Percentiles rank a stretch among this genome's conserved stretches.
Conservation (phyloP, 2,329 filamentous ascomycete species). For the Whalleya microplaca region DNA sequence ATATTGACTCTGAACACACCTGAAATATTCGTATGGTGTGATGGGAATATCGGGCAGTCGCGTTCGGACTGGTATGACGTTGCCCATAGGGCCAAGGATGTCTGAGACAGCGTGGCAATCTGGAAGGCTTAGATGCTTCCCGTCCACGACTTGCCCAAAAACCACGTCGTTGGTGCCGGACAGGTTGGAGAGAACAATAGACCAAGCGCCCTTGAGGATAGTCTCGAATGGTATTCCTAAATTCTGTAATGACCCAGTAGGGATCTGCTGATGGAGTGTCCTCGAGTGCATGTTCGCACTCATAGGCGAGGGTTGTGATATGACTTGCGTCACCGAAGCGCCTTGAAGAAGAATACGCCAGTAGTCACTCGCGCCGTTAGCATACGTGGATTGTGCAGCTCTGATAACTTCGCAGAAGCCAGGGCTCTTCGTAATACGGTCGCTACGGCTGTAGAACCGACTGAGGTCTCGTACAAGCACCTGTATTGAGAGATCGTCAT, state of each 20-base stretch:
- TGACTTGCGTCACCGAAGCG: slow-evolving; percentile 50
- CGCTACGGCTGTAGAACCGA: slow-evolving; percentile 47
- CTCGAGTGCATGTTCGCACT: slow-evolving; percentile 44
- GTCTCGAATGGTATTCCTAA: slow-evolving; percentile 54
- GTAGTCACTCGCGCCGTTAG: slow-evolving; percentile 46
- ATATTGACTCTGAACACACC: slow-evolving; percentile 53
- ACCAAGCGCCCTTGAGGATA: slow-evolving; percentile 62
- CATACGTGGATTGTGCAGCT: slow-evolving; percentile 42
- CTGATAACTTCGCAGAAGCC: slow-evolving; percentile 54
- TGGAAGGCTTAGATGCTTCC: slow-evolving; percentile 47
- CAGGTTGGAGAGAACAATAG: slow-evolving; percentile 55
- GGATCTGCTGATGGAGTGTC: slow-evolving; percentile 45
- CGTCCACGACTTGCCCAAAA: slow-evolving; percentile 58
- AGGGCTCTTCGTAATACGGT: slow-evolving; percentile 40
- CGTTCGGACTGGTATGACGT: slow-evolving; percentile 54
- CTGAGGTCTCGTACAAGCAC: slow-evolving; percentile 53
- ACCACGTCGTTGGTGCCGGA: slow-evolving; percentile 55
- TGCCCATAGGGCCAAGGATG: slow-evolving; percentile 52
- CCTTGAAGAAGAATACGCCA: slow-evolving; percentile 51
- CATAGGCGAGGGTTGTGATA: slow-evolving; percentile 47
- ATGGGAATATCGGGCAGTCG: slow-evolving; percentile 48
- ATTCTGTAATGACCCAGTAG: slow-evolving; percentile 45
- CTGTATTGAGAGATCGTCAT: slow-evolving; percentile 50
- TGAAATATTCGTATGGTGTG: slow-evolving; percentile 54
- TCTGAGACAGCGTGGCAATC: slow-evolving; percentile 59